phyloP scores from a whole-genome alignment of 305 asterid species.

The Plantago coronopus region DNA sequence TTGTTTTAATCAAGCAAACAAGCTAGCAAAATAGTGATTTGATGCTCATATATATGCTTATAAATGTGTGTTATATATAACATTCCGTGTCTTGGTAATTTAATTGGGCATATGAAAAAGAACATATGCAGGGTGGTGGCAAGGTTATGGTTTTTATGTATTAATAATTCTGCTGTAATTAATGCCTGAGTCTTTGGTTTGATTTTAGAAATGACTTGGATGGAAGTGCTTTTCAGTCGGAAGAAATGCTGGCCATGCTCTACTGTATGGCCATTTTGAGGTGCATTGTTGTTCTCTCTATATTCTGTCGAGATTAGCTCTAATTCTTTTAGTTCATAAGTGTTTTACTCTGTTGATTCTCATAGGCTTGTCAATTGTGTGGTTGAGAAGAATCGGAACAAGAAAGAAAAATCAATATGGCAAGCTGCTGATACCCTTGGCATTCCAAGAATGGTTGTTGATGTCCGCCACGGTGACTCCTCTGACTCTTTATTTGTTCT shows the following conservation, averaged over 20 bases:
- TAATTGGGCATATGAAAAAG: not conserved
- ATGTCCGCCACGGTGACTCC: slow-evolving; percentile 81
- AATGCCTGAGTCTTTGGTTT: slow-evolving; percentile 10
- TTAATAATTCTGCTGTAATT: not conserved
- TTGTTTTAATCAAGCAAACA: not conserved
- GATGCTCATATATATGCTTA: not conserved
- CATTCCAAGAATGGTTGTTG: slow-evolving; percentile 86
- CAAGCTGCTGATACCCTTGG: slow-evolving; percentile 79
- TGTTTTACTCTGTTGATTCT: slow-evolving; percentile 11
- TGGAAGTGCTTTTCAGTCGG: slow-evolving; percentile 46
- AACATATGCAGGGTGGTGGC: not conserved
- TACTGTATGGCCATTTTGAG: slow-evolving; percentile 92
- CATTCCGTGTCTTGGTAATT: not conserved
- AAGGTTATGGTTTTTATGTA: not conserved
- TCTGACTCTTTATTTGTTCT: slow-evolving; percentile 11
- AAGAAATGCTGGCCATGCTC: slow-evolving; percentile 69
- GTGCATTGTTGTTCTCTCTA: slow-evolving; percentile 25
- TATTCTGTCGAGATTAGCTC: slow-evolving; percentile 12
- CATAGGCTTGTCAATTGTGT: slow-evolving; percentile 83
- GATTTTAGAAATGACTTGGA: slow-evolving; percentile 48
- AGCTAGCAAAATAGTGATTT: not conserved
- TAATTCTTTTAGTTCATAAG: slow-evolving; percentile 10
- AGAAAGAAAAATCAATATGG: slow-evolving; percentile 64
- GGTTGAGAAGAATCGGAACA: slow-evolving; percentile 77
- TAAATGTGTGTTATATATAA: not conserved